Conservation (phyloP, 257 asterid genomes). For the Gentiana dahurica region DNA sequence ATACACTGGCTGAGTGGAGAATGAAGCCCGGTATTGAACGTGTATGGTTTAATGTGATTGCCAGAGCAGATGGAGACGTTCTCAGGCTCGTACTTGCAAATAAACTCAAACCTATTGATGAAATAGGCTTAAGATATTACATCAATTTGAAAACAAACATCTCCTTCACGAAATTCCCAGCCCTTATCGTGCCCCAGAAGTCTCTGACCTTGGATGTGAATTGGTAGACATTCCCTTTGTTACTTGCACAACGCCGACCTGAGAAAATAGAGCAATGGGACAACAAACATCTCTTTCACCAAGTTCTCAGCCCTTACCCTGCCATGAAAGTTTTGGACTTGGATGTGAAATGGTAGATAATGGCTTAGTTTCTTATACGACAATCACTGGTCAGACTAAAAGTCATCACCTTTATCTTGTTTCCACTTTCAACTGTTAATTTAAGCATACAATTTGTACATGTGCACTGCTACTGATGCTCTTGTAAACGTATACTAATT, state of each 20-base stretch:
- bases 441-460: slow-evolving; percentile 5
- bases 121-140: slow-evolving; percentile 52
- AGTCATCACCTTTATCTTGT: not conserved
- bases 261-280: slow-evolving; percentile 55
- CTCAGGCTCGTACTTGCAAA: slow-evolving; percentile 45
- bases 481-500: slow-evolving; percentile 5
- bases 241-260: slow-evolving; percentile 24
- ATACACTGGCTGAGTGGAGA: slow-evolving; percentile 71
- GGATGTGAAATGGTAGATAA: slow-evolving; percentile 52
- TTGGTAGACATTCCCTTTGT: slow-evolving; percentile 40
- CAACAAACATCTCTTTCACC: slow-evolving; percentile 68
- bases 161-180: slow-evolving; percentile 67
- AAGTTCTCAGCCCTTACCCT: slow-evolving; percentile 55
- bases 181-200: slow-evolving; percentile 57
- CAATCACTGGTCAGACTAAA: no score
- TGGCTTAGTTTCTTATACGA: no score
- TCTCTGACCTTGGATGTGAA: slow-evolving; percentile 71
- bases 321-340: slow-evolving; percentile 70
- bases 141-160: slow-evolving; percentile 60
- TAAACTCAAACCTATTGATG: slow-evolving; percentile 42
- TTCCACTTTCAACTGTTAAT: not conserved
- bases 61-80: slow-evolving; percentile 41
- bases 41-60: slow-evolving; percentile 49
- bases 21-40: slow-evolving; percentile 60
- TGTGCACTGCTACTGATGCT: not conserved